Base-by-base conservation (phyloP, 371 early-diverging fungal species). In the Mortierella sp. region DNA sequence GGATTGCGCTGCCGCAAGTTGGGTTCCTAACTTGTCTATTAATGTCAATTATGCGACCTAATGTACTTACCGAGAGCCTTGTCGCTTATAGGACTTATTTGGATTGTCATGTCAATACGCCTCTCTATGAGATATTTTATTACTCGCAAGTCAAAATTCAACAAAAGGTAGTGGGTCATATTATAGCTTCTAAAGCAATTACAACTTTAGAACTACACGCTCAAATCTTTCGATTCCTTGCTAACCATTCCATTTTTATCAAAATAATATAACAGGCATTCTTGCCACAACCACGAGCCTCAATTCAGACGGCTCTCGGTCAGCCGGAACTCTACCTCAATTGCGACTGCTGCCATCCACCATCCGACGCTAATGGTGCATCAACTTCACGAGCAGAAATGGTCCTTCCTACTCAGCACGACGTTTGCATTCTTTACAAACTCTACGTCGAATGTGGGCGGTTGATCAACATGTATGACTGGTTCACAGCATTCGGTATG, bases 381-480 rank as follows among this genome's bases (percentile, higher is more conserved):
- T 73, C 73, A 16, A 59, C 73, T 18, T 77, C 68, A 12, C 74
- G 75, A 28, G 86, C 75, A 14, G 85, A 87, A 24, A 78, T 89
- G 52, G 83, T 94, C 26, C 32, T 83, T 40, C 86, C 91, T 1
- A 87, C 90, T n/a, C 90, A 93, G 71, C 89, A 91, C 47, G 98
- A 98, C 84, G 91, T 94, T 0, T 91, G 92, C 81, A 93, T 97
- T 43, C 78, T 93, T 5, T 98, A 98, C 83, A 90, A 92, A 61
- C 87, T 98, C 20, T 95, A 97, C 80, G 87, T 94, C 14, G 97
- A 98, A 75, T 95, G 95, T 76, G 97, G 97, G 3, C 88, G 94
- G 67, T 80, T 97, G 88, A 96, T 98, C 84, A 98, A 98, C 81
- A 80, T 98, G 61, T 94, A 92, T 70, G 98, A 98, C 83, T 95